phyloP scores from a whole-genome alignment of 192 early-diverging fungal genomes.

The Podila horticola region DNA sequence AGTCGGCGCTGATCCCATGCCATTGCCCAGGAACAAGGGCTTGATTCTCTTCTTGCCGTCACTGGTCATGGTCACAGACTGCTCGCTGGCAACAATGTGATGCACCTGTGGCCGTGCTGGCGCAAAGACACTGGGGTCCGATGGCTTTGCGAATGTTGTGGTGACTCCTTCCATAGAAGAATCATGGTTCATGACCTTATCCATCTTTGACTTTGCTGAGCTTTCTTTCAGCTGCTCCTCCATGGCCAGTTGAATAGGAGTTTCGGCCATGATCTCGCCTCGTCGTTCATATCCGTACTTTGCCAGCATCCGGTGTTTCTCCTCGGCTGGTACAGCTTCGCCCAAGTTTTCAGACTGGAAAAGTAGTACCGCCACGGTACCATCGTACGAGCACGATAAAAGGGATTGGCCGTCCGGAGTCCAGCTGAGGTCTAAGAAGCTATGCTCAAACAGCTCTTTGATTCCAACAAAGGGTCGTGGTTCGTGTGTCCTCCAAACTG shows the following conservation, averaged over 20 bases:
- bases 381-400: slow-evolving; percentile 92
- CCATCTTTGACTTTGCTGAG: slow-evolving; percentile 33
- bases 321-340: slow-evolving; percentile 65
- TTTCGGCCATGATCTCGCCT: slow-evolving; percentile 66
- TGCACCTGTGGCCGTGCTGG: slow-evolving; percentile 15
- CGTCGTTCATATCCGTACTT: slow-evolving; percentile 59
- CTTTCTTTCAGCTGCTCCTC: slow-evolving; percentile 64
- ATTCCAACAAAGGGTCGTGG: slow-evolving; percentile 76
- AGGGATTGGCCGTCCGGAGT: slow-evolving; percentile 78
- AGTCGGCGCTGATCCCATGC: slow-evolving; percentile 37
- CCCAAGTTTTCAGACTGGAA: slow-evolving; percentile 80
- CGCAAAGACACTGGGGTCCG: slow-evolving; percentile 30
- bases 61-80: slow-evolving; percentile 74
- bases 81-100: slow-evolving; percentile 45
- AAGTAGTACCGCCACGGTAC: slow-evolving; percentile 79
- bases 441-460: slow-evolving; percentile 82
- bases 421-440: slow-evolving; percentile 91
- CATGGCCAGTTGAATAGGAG: slow-evolving; percentile 68
- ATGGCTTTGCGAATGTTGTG: slow-evolving; percentile 16
- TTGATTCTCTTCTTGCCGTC: slow-evolving; percentile 89
- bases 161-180: slow-evolving; percentile 46
- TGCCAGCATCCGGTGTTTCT: slow-evolving; percentile 62
- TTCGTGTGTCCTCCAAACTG: slow-evolving; percentile 88
- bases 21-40: slow-evolving; percentile 68
- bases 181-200: slow-evolving; percentile 36